Evolutionary conservation across 768 basidiomycete genomes (phyloP), one percentile per base, ranked within the genome.

Genomic region (Boletus subparvulus): DNA sequence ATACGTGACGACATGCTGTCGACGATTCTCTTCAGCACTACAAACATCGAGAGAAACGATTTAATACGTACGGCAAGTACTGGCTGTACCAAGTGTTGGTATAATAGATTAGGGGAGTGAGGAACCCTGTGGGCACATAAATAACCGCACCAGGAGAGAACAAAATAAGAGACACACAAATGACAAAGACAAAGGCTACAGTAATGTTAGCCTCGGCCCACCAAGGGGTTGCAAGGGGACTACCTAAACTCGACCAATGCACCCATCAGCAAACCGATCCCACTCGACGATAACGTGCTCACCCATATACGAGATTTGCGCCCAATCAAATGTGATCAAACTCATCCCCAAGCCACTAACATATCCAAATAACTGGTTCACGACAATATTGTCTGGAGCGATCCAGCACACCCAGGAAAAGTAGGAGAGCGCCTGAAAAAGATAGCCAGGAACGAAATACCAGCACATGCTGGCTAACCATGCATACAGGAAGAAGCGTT

Each of bases 271-370:
- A 47, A 37, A 41, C 9, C 13, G 35, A 46, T 30, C 11, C 13
- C 24, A 8, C 16, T 3, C 16, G n/a, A 47, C 10, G 13, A 32
- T 28, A 12, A 52, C 0, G 26, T 9, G 28, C 48, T 50, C 51
- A 47, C 70, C 66, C 8, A 73, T 67, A 55, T 67, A 76, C 10
- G 72, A 56, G 56, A 87, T 83, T 68, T 89, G 86, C 3, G 85
- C 76, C 91, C 90, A 93, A 62, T 92, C 90, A 67, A 93, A 90
- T 33, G 88, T 89, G 64, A 91, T 69, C 58, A 90, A 65, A 60
- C 86, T 84, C 86, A 91, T 89, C 28, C 85, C 84, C 65, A 86
- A 66, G 14, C 78, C 77, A 21, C 49, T 60, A 36, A 65, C 61
- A 55, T 83, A 83, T 35, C 90, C 90, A 60, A 92, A 92, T 65